These are phyloP conservation scores for Xylaria sp. DNA, from an alignment of 2,329 filamentous ascomycete genomes.

Conservation along the genomic window DNA sequence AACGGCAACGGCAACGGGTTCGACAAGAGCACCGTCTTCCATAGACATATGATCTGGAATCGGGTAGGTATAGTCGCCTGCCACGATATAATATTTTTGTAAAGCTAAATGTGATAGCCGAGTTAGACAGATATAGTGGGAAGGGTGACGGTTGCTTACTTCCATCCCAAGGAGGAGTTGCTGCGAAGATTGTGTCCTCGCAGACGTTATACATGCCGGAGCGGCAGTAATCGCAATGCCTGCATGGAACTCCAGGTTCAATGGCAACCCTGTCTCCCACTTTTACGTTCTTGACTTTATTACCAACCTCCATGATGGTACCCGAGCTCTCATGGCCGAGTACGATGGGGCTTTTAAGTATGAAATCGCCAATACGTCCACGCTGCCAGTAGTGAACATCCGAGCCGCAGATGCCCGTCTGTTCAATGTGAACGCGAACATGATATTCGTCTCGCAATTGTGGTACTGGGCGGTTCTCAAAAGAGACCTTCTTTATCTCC, in stretches of 20 bases:
- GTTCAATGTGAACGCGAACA: conserved; percentile 57
- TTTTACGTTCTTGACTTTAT: conserved; percentile 54
- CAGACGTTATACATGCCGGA: conserved; percentile 55
- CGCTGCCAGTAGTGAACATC: conserved; percentile 52
- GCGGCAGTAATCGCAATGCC: conserved; percentile 54
- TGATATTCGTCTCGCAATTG: conserved; percentile 51
- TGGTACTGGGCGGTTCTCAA: conserved; percentile 57
- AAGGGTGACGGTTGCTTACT: conserved; percentile 37
- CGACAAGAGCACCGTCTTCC: conserved; percentile 63
- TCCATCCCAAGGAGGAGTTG: conserved; percentile 60
- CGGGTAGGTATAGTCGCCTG: conserved; percentile 59
- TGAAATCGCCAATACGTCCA: conserved; percentile 59
- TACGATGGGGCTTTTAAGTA: conserved; percentile 57
- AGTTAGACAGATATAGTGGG: not conserved
- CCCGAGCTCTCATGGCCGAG: conserved; percentile 60
- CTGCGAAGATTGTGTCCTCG: conserved; percentile 59
- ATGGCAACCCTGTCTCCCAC: conserved; percentile 59
- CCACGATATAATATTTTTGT: conserved; percentile 59
- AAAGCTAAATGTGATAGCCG: conserved; percentile 46
- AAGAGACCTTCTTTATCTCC: conserved; percentile 55
- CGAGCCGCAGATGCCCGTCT: conserved; percentile 60
- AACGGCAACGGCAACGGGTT: conserved; percentile 63
- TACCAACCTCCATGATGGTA: conserved; percentile 54
- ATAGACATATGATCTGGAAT: conserved; percentile 57
- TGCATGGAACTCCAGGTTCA: conserved; percentile 59